Base-by-base conservation (phyloP, 1,139 yeast species). In the Saccharomycopsis phalli region DNA sequence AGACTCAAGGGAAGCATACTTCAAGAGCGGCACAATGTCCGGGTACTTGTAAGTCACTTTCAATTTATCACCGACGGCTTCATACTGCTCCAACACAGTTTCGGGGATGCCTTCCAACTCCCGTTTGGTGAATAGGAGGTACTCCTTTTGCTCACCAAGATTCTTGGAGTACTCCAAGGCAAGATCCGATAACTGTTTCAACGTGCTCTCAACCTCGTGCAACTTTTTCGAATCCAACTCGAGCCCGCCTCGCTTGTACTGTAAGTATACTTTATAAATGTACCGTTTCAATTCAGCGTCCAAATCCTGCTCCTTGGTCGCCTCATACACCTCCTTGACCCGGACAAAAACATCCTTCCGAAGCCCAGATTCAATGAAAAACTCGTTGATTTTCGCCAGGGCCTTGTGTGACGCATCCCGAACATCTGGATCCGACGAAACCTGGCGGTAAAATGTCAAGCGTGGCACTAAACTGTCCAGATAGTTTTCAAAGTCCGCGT, bases 11-110 rank as follows among this genome's bases (percentile, higher is more conserved):
- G 68, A 65, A 35, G 91, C 91, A 55, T 74, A 72, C 56, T 80
- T 78, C 56, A 81, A 61, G 13, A 79, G 77, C 0, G 94, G 94
- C 50, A 78, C 63, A 38, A 80, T 61, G 53, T 83, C 94, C 3
- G 94, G 91, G 53, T 81, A 80, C 57, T 82, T 81, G 64, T 71
- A 82, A 2, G 91, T 79, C 66, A 84, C 78, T 55, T 78, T 79
- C 53, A 62, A 68, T 52, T 69, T 69, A 5, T 61, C 37, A 13
- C 60, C 56, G 47, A 61, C 59, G 42, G 17, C 31, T 7, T 71
- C 78, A 53, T 76, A 81, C 52, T 71, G 80, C 19, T 65, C 68
- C 47, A 80, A 50, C 1, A 73, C 72, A 47, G 73, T 74, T 34
- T 69, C 68, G 3, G 93, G 87, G 31, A 84, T 80, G 30, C 94